Evolutionary conservation across 2,329 filamentous ascomycete genomes (phyloP), one percentile per base, ranked within the genome.

Genomic region (Chrysoporthe deuterocubensis): DNA sequence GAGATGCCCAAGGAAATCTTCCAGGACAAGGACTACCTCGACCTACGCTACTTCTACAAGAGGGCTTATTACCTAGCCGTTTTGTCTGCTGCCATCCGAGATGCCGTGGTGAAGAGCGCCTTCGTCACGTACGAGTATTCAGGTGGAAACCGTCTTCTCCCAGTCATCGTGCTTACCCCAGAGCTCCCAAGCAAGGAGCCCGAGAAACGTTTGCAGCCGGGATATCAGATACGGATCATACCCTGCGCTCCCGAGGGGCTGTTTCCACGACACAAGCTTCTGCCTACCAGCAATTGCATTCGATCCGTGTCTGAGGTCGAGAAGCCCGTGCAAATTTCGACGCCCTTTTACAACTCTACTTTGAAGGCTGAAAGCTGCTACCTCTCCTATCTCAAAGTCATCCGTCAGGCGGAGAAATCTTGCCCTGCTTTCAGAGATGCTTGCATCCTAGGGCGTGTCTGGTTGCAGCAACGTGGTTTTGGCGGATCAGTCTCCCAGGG

Each of bases 11-110:
- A 82, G 67, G 81, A 86, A 0, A 80, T 97, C 14, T 94, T 98
- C 74, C 93, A 97, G 75, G 92, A 96, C 57, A 98, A 98, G 80
- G 96, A 99, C 79, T 97, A 95, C 77, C 85, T 94, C 62, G 94
- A 97, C 77, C 86, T 96, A 82, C 89, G 96, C 70, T 98, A 97
- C 80, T 97, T 97, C 76, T 94, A 97, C 81, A 96, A 97, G 75
- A 85, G 94, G 71, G 92, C 96, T 14, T 98, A 95, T 79, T 98
- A 96, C 76, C 82, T 98, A 62, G 93, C 94, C 44, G 93, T 92
- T 71, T 82, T 98, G 66, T 89, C 93, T 16, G 89, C 88, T 42
- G 89, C 87, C 4, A 81, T 98, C 64, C 88, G 89, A 71, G 82
- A 85, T 48, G 80, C 85, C 3, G 78, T 89, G 58, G 81, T 81